Evolutionary conservation across 176 grass and related monocot species (phyloP).

Genomic region (Tuctoria greenei): DNA sequence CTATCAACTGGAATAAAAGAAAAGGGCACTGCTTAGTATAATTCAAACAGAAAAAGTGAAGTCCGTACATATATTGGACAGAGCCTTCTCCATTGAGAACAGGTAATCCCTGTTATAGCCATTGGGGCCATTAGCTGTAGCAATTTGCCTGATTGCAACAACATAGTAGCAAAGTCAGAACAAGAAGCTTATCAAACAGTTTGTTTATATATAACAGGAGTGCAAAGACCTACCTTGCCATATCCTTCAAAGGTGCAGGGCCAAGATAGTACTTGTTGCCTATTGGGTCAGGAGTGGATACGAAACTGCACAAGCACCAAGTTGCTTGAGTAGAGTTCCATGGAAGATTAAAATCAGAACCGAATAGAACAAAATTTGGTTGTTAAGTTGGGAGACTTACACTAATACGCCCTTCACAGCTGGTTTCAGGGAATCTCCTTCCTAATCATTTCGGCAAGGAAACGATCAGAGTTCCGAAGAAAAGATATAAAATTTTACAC

Average conservation of each 20-base stretch:
- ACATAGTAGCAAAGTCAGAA: constrained; percentile 21
- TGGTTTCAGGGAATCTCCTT: constrained; percentile 61
- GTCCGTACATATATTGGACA: constrained; percentile 73
- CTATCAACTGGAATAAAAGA: background rate
- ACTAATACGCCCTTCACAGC: constrained; percentile 57
- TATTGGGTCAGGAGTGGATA: constrained; percentile 68
- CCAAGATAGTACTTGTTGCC: constrained; percentile 94
- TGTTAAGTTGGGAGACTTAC: constrained; percentile 45
- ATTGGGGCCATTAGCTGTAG: constrained; percentile 79
- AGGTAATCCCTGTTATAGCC: constrained; percentile 94
- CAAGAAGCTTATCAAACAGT: background rate
- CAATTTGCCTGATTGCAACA: constrained; percentile 73
- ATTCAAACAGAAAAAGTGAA: background rate
- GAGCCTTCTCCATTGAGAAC: constrained; percentile 93
- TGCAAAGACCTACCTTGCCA: constrained; percentile 60
- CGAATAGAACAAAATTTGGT: background rate
- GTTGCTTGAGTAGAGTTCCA: constrained; percentile 32
- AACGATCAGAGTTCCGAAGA: constrained; percentile 13
- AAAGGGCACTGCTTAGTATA: background rate
- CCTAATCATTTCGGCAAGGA: constrained; percentile 39
- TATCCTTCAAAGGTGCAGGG: constrained; percentile 77
- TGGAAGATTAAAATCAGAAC: constrained; percentile 6
- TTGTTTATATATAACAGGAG: background rate
- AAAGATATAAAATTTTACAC: background rate
- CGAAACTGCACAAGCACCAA: constrained; percentile 47